phyloP scores from a whole-genome alignment of 768 basidiomycete species.

The Cystoderma amianthinum region DNA sequence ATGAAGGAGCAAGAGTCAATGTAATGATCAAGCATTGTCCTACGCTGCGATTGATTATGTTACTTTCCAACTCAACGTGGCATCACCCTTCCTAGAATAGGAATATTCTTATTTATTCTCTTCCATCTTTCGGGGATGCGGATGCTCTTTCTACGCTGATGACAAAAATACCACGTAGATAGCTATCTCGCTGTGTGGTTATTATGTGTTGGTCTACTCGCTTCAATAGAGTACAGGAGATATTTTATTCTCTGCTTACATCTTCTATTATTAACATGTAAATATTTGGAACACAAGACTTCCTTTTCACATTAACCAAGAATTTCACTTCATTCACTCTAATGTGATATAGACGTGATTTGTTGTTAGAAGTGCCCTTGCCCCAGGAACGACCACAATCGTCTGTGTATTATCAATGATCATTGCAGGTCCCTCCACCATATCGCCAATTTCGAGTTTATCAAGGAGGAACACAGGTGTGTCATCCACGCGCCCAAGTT shows the following conservation, averaged over 20 bases:
- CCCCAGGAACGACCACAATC: slow-evolving; percentile 77
- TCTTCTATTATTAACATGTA: no score
- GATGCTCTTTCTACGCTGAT: no score
- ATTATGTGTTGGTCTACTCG: no score
- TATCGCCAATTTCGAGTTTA: slow-evolving; percentile 60
- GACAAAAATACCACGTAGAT: no score
- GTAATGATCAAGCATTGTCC: slow-evolving; percentile 17
- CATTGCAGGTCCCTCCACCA: slow-evolving; percentile 81
- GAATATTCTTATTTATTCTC: no score
- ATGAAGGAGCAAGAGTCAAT: slow-evolving; percentile 12
- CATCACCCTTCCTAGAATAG: no score
- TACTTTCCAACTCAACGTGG: slow-evolving; percentile 22
- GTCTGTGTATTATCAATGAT: slow-evolving; percentile 96
- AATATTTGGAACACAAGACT: no score
- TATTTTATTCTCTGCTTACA: no score
- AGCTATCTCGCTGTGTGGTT: no score
- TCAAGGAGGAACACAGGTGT: slow-evolving; percentile 78
- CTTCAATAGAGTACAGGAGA: no score
- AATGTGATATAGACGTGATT: slow-evolving; percentile 58
- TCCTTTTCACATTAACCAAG: no score
- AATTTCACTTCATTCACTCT: slow-evolving; percentile 16
- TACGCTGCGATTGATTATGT: slow-evolving; percentile 14
- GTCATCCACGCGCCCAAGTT: slow-evolving; percentile 63
- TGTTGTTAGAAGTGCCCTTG: slow-evolving; percentile 58
- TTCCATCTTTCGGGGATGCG: no score